Percentiles rank a stretch among this genome's conserved stretches.
phyloP scores from a whole-genome alignment of 169 alveolate species.

The Plasmodium vinckei region DNA sequence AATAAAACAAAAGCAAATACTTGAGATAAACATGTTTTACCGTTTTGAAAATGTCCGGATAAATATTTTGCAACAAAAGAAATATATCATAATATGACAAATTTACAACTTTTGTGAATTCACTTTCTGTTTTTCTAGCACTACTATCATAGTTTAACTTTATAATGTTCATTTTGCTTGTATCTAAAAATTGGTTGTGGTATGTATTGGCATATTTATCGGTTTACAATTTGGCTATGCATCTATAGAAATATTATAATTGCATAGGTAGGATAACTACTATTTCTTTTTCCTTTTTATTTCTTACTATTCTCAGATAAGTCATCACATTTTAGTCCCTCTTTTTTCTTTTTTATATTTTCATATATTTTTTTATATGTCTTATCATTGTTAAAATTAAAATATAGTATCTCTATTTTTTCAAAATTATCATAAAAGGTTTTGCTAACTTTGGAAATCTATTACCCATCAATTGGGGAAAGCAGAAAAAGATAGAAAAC shows the following conservation, averaged over 20 bases:
- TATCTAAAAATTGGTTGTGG: neutral
- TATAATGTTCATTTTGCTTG: constrained; percentile 36
- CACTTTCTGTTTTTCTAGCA: constrained; percentile 1
- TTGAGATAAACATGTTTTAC: neutral
- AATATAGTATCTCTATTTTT: constrained; percentile 54
- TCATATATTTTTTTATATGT: constrained; percentile 70
- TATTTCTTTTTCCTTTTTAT: too few relatives aligned
- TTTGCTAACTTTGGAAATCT: constrained; percentile 49
- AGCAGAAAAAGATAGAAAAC: neutral
- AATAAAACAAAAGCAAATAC: too few relatives aligned
- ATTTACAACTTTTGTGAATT: constrained; percentile 38
- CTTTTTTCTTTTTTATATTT: constrained; percentile 45
- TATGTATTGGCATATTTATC: neutral
- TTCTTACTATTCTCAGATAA: constrained; percentile 26
- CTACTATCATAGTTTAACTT: constrained; percentile 33
- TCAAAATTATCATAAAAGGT: constrained; percentile 48
- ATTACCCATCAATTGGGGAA: neutral
- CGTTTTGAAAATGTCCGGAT: constrained; percentile 64
- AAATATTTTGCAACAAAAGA: constrained; percentile 42
- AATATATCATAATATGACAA: constrained; percentile 59
- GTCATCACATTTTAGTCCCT: constrained; percentile 17
- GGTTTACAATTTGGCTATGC: too few relatives aligned
- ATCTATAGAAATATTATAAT: too few relatives aligned
- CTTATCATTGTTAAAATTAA: constrained; percentile 52
- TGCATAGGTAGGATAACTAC: too few relatives aligned